Base-by-base conservation (phyloP, 352 stramenopile species). In the Chloridella minuta region DNA sequence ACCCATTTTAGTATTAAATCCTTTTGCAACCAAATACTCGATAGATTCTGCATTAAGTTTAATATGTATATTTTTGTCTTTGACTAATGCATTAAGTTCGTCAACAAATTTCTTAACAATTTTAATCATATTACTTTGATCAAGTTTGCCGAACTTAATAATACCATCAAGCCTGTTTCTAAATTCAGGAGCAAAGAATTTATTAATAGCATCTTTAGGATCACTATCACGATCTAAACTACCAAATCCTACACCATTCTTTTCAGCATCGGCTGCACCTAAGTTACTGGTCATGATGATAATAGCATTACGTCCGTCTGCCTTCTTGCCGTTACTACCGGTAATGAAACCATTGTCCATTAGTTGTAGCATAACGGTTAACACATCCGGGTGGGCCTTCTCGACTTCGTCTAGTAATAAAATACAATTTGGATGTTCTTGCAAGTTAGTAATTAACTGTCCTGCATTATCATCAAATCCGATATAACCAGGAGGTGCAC, bases 341-440 rank as follows among this genome's bases (percentile, higher is more conserved):
- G 95, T 99, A 51, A 98, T 88, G 1, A 95, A 92, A 16, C 96
- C 96, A 89, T 99, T 95, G 88, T 98, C 95, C 95, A 23, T 93
- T 2, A 87, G 89, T 90, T 98, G 95, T 2, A 98, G 89, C 49
- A 98, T 87, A 87, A 98, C 90, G 85, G 97, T 98, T 27, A 98
- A 90, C 30, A 98, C 94, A 86, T 97, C 93, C 2, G 89, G 90
- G 88, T 83, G 51, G 2, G 2, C 10, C 51, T 83, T 83, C 51
- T 83, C 51, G 23, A 83, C 10, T 93, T 88, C 51, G 51, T 83
- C 51, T 4, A 83, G 23, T 4, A 83, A 24, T 3, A 83, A 22
- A 3, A 83, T 4, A 21, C 95, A 96, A 90, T 98, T 98, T 23
- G 95, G 95, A 80, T 94, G 90, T 2, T 88, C 27, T 16, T 95